Evolutionary conservation across 768 basidiomycete species (phyloP).

Genomic region (Strobilomyces echinocephalus): DNA sequence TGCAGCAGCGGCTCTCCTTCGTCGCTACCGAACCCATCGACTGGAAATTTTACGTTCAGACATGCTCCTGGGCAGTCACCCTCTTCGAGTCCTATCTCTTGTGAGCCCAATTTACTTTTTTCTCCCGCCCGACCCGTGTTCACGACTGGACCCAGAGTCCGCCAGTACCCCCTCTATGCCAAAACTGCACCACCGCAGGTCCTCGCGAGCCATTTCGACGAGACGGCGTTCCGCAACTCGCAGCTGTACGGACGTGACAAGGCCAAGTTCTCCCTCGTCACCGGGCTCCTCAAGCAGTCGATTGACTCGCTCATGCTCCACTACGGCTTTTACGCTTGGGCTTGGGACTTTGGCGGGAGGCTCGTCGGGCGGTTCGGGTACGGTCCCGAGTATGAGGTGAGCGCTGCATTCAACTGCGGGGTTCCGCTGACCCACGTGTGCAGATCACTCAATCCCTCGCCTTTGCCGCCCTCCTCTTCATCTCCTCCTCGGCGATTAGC

Average conservation of each 20-base stretch:
- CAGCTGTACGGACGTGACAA: slow-evolving; percentile 92
- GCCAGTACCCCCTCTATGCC: slow-evolving; percentile 84
- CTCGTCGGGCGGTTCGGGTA: slow-evolving; percentile 53
- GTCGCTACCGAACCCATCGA: slow-evolving; percentile 68
- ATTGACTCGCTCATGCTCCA: slow-evolving; percentile 69
- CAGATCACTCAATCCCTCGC: slow-evolving; percentile 73
- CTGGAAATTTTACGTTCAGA: slow-evolving; percentile 80
- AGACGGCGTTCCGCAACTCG: slow-evolving; percentile 78
- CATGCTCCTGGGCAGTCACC: slow-evolving; percentile 71
- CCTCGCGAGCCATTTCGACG: slow-evolving; percentile 63
- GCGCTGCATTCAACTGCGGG: neutral
- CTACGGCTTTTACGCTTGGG: slow-evolving; percentile 76
- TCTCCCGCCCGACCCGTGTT: neutral
- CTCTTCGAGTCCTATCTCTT: slow-evolving; percentile 83
- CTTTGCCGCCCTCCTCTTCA: slow-evolving; percentile 64
- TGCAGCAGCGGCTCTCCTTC: slow-evolving; percentile 65
- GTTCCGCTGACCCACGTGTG: neutral
- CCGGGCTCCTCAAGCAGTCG: slow-evolving; percentile 68
- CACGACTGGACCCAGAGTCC: slow-evolving; percentile 34
- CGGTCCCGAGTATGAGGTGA: slow-evolving; percentile 68
- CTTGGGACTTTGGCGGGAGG: slow-evolving; percentile 64
- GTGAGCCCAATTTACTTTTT: slow-evolving; percentile 41
- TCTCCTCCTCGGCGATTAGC: slow-evolving; percentile 61
- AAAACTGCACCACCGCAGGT: slow-evolving; percentile 67
- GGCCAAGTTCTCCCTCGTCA: slow-evolving; percentile 73